Conservation (phyloP, 108 stramenopile genomes). For the Skeletonema marinoi region DNA sequence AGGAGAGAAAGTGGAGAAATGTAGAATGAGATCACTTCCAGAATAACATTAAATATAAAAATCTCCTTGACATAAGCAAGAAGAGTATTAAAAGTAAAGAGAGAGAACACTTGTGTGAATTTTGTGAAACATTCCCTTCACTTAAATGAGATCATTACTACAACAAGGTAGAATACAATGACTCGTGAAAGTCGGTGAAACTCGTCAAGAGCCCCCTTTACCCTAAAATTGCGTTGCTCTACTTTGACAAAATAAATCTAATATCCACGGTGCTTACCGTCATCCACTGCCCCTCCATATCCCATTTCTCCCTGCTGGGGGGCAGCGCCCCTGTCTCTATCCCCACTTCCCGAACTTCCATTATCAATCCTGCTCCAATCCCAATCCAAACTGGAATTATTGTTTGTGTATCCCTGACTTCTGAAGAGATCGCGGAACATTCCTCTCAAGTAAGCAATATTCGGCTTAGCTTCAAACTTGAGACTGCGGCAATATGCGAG, state of each 20-base stretch:
- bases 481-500: constrained; percentile 96
- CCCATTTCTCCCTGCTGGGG: constrained; percentile 28
- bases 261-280: constrained; percentile 1
- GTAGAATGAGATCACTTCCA: not conserved
- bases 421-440: constrained; percentile 96
- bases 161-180: not conserved
- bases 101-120: not conserved
- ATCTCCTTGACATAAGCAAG: not conserved
- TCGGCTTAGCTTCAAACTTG: constrained; percentile 99
- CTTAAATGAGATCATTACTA: not conserved
- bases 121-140: not conserved
- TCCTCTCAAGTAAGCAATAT: constrained; percentile 96
- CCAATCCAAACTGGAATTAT: constrained; percentile 89
- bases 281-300: constrained; percentile 29
- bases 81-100: not conserved
- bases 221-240: not conserved
- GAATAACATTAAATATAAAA: too few relatives aligned
- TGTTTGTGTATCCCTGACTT: constrained; percentile 91
- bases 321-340: constrained; percentile 16
- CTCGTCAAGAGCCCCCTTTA: not conserved
- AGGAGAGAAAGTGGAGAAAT: too few relatives aligned
- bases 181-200: not conserved
- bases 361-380: constrained; percentile 90
- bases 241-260: constrained; percentile 2
- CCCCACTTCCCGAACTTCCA: constrained; percentile 42